Evolutionary conservation across 768 basidiomycete genomes (phyloP), one percentile per base, ranked within the genome.

Genomic region (Neoboletus brunneissimus): DNA sequence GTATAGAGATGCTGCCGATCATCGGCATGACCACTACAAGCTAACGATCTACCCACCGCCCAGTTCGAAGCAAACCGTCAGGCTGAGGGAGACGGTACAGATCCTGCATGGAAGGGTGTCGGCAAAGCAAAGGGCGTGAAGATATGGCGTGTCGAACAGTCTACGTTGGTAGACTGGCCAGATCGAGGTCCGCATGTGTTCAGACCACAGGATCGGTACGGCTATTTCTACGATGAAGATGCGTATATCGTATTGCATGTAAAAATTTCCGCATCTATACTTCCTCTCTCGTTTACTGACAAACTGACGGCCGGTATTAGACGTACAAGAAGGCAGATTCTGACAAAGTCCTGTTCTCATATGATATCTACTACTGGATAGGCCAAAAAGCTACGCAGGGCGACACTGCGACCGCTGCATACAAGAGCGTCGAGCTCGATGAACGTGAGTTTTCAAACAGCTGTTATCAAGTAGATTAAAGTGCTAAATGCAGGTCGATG

Each of bases 311-410:
- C 38, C 13, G 48, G 29, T 40, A 43, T 9, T 52, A 87, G 85
- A 86, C 84, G 4, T 86, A 82, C 71, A 84, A 84, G 69, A 27
- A 38, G 35, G 74, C 75, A 50, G 76, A 84, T 27, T 67, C 76
- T 9, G 70, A 78, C 20, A 22, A 54, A 20, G 5, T 15, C 18
- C 64, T 74, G 7, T 67, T 84, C 16, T 81, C 77, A 0, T 84
- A 81, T 61, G 76, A 87, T 65, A 73, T 87, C 29, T 84, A 87
- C 66, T 86, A 86, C 66, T 87, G 84, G 84, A 71, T 86, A 4
- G 84, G 86, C 13, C 70, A 77, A 53, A 72, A 82, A 49, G 85
- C 84, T 1, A 80, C 75, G 22, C 80, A 83, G 61, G 83, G 86
- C 56, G 84, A 87, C 64, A 82, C 70, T 15, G 82, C 80, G 2